These are phyloP conservation scores for Tricholoma terreum DNA, from an alignment of 768 basidiomycete species.

Conservation along the genomic window DNA sequence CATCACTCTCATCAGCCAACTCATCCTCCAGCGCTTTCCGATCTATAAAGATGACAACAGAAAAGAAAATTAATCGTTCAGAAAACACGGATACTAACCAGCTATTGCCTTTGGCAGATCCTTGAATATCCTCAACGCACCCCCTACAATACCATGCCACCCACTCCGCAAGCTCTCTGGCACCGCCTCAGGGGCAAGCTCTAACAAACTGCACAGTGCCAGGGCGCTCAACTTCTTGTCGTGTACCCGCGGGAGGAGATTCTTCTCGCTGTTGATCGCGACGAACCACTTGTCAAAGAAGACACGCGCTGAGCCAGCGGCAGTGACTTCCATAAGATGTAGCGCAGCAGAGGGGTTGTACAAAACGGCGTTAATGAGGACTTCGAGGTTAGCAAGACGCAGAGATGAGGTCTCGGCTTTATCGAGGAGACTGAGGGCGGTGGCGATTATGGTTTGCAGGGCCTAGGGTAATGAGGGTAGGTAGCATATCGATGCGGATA, in stretches of 20 bases:
- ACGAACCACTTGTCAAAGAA: conserved; percentile 88
- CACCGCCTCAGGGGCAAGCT: conserved; percentile 55
- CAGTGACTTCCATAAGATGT: conserved; percentile 64
- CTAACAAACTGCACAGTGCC: conserved; percentile 73
- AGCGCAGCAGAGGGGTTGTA: conserved; percentile 82
- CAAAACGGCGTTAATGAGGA: conserved; percentile 76
- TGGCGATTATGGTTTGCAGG: conserved; percentile 61
- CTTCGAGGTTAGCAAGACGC: conserved; percentile 76
- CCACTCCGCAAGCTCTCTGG: conserved; percentile 62
- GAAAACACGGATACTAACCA: conserved; percentile 35
- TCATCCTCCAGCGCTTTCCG: conserved; percentile 61
- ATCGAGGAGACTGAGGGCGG: conserved; percentile 58
- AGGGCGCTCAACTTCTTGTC: conserved; percentile 84
- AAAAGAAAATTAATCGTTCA: background rate
- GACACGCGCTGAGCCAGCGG: conserved; percentile 56
- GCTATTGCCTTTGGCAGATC: conserved; percentile 73
- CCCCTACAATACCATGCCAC: conserved; percentile 74
- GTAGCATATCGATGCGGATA: conserved; percentile 1
- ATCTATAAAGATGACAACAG: conserved; percentile 31
- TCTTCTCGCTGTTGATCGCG: conserved; percentile 54
- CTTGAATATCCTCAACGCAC: conserved; percentile 71
- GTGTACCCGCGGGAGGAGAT: conserved; percentile 76
- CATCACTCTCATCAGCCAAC: conserved; percentile 35
- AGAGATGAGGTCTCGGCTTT: conserved; percentile 61
- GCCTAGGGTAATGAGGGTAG: conserved; percentile 39